Base-by-base conservation (phyloP, 495 filamentous ascomycete species). In the Annulohypoxylon nitens region DNA sequence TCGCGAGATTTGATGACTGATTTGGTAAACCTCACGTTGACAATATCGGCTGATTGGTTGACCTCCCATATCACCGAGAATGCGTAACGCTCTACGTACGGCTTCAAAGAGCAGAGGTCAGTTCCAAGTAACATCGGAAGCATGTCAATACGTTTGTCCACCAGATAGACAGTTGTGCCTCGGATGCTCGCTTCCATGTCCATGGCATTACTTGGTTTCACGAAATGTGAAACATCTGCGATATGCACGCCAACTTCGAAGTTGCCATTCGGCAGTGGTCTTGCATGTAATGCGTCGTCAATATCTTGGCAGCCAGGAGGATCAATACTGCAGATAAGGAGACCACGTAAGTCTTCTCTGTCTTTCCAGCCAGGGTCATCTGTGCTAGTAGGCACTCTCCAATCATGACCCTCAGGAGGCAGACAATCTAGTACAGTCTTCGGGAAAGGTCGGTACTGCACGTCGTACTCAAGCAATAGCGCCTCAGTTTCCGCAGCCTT, bases 61-160 rank as follows among this genome's bases (percentile, higher is more conserved):
- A 99, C 84, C 79, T 99, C 97, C 97, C 96, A 99, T 7, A 97
- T 82, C 3, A 93, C 91, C 5, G 96, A 98, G 81, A 99, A 99
- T 11, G 97, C 94, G 78, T 94, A 99, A 11, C 97, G 94, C 80
- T 98, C 96, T 30, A 99, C 93, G 76, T 98, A 97, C 4, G 97
- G 97, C 76, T 98, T 98, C 37, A 99, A 86, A 9, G 96, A 99
- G 83, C 96, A 99, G 2, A 99, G 85, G 71, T 99, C 96, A 2
- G 96, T 99, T 34, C 96, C 96, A 14, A 99, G 88, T 25, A 99
- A 89, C 87, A 92, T 93, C 16, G 97, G 97, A 78, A 99, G 86
- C 97, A 99, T 99, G 83, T 99, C 96, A 73, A 99, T 98, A 72
- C 96, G 94, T 83, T 98, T 99, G 81, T 99, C 96, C 1, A 99